phyloP scores from a whole-genome alignment of 1,284 basidiomycete genomes.

The Lignosus rhinocerotis region DNA sequence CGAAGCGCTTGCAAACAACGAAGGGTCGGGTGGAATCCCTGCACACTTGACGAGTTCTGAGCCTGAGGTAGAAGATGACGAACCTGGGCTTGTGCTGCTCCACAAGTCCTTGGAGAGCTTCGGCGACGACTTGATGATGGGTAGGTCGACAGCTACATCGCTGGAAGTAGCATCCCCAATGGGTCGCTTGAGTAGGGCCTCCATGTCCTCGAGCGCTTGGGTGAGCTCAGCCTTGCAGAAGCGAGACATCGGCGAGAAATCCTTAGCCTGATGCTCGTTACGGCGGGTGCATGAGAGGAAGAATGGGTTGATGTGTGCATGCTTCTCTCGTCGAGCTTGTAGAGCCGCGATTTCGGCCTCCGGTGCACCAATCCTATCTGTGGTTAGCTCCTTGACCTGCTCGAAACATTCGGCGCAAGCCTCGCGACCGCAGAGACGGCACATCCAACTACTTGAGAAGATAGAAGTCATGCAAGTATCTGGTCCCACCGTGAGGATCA shows the following conservation, averaged over 20 bases:
- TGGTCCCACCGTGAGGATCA: constrained; percentile 32
- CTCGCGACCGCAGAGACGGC: constrained; percentile 86
- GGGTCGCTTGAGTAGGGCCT: constrained; percentile 42
- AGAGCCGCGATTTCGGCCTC: constrained; percentile 48
- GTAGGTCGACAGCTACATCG: constrained; percentile 7
- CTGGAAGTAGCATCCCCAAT: constrained; percentile 9
- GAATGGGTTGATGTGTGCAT: constrained; percentile 66
- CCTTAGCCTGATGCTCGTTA: constrained; percentile 62
- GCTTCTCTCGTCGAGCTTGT: constrained; percentile 56
- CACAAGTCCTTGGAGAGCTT: constrained; percentile 15
- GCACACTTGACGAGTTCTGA: constrained; percentile 10
- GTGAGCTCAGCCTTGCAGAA: constrained; percentile 69
- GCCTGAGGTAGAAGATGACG: constrained; percentile 6
- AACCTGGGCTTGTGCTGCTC: constrained; percentile 5
- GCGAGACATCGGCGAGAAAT: constrained; percentile 81
- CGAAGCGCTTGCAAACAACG: constrained; percentile 22
- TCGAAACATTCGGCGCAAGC: constrained; percentile 84
- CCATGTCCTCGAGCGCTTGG: constrained; percentile 68
- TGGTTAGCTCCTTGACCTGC: constrained; percentile 65
- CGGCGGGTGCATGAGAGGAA: constrained; percentile 71
- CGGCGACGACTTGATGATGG: constrained; percentile 14
- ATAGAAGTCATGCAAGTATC: constrained; percentile 93
- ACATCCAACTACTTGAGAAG: constrained; percentile 89
- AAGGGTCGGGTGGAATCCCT: constrained; percentile 25
- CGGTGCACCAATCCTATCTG: constrained; percentile 48